Base-by-base conservation (phyloP, 192 early-diverging fungal genomes). In the Entophlyctis helioformis region DNA sequence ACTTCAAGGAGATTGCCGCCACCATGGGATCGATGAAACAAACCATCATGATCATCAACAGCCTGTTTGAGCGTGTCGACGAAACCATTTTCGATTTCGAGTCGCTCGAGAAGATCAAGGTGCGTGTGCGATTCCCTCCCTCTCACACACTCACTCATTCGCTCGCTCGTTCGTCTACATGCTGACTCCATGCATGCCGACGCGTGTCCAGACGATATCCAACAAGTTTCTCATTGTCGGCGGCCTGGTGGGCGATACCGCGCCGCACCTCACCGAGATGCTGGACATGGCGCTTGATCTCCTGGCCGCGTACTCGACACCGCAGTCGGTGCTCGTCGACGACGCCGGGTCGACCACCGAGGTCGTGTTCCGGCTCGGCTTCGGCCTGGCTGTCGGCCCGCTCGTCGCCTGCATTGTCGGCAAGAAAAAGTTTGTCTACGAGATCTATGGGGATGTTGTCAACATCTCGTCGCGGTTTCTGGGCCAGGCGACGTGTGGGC, bases 401-500 rank as follows among this genome's bases (percentile, higher is more conserved):
- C 45, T 70, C n/a, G 68, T 70, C 15, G 68, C 68, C 21, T 63
- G 68, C 16, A 70, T 70, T 50, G 68, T 70, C 1, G 68, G 68
- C 0, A 51, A 59, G 25, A 70, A 62, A 37, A 64, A 62, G 35
- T 70, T 70, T 52, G 49, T 54, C 18, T 70, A 70, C 29, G 68
- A 70, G 65, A 57, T 69, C 15, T 70, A 70, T 43, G 68, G 68
- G 4, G 68, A 70, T 46, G 63, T 66, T 38, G 68, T 70, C 1
- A 70, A 70, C 32, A 64, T 62, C 22, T 52, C 53, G 56, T 45
- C 9, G 50, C 16, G 67, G 55, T 65, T 69, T 62, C 56, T 64
- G 9, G 44, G 56, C 9, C 50, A 63, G 20, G 55, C 58, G 0
- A 31, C 32, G 7, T 48, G 43, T 1, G 58, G 64, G 2, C 48